A percentile compares a stretch with the other conserved stretches of the same genome.
phyloP scores from a whole-genome alignment of 2,329 filamentous ascomycete species.

The Fusarium pininemorale region DNA sequence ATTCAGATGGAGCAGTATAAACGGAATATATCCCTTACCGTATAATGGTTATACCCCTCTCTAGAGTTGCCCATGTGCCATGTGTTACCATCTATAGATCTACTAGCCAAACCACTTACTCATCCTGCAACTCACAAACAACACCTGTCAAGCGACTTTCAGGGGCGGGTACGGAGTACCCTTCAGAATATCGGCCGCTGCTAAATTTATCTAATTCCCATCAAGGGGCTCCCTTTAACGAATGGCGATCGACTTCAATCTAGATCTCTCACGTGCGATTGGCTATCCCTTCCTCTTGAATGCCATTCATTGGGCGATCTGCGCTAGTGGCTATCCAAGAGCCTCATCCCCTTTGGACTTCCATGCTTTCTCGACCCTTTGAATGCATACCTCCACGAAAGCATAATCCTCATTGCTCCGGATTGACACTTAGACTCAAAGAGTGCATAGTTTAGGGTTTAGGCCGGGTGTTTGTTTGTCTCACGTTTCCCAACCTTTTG shows the following conservation, averaged over 20 bases:
- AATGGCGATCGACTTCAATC: slow-evolving; percentile 24
- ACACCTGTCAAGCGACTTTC: slow-evolving; percentile 20
- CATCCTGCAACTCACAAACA: neutral
- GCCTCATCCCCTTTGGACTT: slow-evolving; percentile 9
- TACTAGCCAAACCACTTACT: neutral
- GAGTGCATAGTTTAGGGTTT: neutral
- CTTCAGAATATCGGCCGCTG: neutral
- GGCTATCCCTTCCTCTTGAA: slow-evolving; percentile 11
- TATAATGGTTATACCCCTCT: neutral
- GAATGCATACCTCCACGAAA: slow-evolving; percentile 25
- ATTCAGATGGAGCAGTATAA: neutral
- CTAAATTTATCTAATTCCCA: neutral
- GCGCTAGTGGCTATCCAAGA: slow-evolving; percentile 21
- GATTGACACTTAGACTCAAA: neutral
- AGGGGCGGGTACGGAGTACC: slow-evolving; percentile 25
- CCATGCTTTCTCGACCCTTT: neutral
- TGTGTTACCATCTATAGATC: neutral
- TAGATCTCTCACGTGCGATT: slow-evolving; percentile 24
- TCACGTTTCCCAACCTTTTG: slow-evolving; percentile 1
- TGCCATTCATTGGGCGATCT: slow-evolving; percentile 12
- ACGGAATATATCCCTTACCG: neutral
- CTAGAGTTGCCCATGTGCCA: neutral
- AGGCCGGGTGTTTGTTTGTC: neutral
- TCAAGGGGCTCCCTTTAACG: neutral
- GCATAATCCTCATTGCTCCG: slow-evolving; percentile 5